A percentile compares a stretch with the other conserved stretches of the same genome.
These are phyloP conservation scores for Rhodamnia rubescens DNA, from an alignment of 345 rosid species.

Conservation along the genomic window DNA sequence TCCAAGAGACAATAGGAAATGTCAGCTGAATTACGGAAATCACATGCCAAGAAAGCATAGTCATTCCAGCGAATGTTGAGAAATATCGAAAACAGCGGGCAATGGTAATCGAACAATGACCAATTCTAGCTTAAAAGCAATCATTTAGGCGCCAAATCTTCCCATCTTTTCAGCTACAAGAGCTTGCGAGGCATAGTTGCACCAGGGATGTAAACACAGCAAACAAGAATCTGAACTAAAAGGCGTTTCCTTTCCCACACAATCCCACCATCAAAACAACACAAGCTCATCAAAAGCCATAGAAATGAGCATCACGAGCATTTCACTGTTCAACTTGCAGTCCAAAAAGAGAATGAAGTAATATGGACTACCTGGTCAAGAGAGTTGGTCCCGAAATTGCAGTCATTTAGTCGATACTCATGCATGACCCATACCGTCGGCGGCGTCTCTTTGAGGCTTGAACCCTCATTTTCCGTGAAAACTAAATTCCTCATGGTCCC, in stretches of 20 bases:
- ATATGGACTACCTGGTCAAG: neutral
- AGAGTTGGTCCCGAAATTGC: neutral
- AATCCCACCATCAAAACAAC: neutral
- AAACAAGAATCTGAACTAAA: neutral
- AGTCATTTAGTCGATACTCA: neutral
- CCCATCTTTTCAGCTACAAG: neutral
- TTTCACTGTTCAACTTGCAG: neutral
- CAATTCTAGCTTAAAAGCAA: neutral
- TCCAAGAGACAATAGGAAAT: neutral
- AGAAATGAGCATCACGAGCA: neutral
- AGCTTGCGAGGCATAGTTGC: neutral
- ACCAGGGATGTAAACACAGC: neutral
- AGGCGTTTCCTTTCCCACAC: neutral
- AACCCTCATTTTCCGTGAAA: neutral
- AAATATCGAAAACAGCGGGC: neutral
- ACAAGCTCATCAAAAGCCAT: neutral
- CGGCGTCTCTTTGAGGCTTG: neutral
- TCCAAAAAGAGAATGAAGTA: neutral
- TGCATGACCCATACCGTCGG: neutral
- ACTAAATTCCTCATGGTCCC: neutral
- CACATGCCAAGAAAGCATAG: neutral
- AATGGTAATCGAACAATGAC: neutral
- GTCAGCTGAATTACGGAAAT: neutral
- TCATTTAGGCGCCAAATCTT: neutral
- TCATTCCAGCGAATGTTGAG: neutral